phyloP scores from a whole-genome alignment of 352 stramenopile genomes.

The Blastocystis sp. region DNA sequence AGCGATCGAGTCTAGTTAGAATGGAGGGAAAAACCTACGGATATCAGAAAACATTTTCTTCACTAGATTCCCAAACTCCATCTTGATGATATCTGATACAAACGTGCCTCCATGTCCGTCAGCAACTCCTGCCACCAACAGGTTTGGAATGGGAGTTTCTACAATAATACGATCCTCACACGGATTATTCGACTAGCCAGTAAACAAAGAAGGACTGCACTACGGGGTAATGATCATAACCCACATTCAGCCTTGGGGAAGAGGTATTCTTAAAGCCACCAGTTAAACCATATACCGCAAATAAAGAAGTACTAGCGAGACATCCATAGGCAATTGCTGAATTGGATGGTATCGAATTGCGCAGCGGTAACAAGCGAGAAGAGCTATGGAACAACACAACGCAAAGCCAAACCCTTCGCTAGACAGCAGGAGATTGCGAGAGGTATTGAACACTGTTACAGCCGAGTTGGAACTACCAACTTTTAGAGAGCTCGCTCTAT shows the following conservation, averaged over 20 bases:
- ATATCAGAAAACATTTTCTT: slow-evolving; percentile 16
- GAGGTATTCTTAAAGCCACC: background rate
- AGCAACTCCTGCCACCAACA: background rate
- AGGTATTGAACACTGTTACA: background rate
- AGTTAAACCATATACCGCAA: slow-evolving; percentile 29
- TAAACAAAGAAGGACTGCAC: background rate
- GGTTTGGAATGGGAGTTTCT: background rate
- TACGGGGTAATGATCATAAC: slow-evolving; percentile 44
- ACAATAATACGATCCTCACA: slow-evolving; percentile 47
- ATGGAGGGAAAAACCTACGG: background rate
- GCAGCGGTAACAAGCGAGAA: background rate
- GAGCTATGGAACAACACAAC: background rate
- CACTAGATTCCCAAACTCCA: slow-evolving; percentile 13
- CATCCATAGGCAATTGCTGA: background rate
- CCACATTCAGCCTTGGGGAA: background rate
- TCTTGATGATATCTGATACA: slow-evolving; percentile 47
- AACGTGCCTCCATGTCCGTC: slow-evolving; percentile 34
- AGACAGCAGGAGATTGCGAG: background rate
- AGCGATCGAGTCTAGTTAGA: background rate
- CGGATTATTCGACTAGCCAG: slow-evolving; percentile 31
- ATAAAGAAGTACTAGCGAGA: background rate
- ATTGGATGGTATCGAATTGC: background rate
- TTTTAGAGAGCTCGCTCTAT: background rate
- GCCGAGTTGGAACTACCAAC: background rate
- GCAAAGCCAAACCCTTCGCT: background rate